phyloP scores from a whole-genome alignment of 2,329 filamentous ascomycete species.

The Verticillium klebahnii region DNA sequence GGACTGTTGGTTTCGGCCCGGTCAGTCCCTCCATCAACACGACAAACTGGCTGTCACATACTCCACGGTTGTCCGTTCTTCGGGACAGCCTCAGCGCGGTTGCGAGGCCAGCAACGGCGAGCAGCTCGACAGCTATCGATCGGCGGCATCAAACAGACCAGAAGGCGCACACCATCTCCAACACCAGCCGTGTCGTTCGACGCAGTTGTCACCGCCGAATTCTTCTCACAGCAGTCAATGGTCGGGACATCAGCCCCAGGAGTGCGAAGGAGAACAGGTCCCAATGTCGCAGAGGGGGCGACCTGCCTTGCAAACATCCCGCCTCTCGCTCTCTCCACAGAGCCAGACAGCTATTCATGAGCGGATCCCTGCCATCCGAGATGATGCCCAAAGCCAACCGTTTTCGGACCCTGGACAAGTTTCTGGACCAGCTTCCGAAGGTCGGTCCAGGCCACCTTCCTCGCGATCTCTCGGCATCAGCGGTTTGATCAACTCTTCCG shows the following conservation, averaged over 20 bases:
- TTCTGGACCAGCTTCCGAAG: constrained; percentile 10
- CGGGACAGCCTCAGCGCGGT: constrained; percentile 11
- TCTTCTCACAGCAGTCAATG: constrained; percentile 46
- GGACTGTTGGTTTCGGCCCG: constrained; percentile 14
- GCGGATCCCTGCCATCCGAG: constrained; percentile 13
- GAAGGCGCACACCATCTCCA: neutral
- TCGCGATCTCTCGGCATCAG: constrained; percentile 26
- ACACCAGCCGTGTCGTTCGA: neutral
- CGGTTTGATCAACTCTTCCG: constrained; percentile 33
- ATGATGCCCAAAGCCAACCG: constrained; percentile 16
- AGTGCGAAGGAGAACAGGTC: constrained; percentile 52
- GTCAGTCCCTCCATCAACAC: constrained; percentile 9
- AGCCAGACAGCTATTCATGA: constrained; percentile 14
- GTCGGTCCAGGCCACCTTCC: constrained; percentile 1
- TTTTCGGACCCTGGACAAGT: constrained; percentile 15
- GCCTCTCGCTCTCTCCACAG: constrained; percentile 20
- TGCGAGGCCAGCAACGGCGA: constrained; percentile 16
- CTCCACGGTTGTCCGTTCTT: constrained; percentile 11
- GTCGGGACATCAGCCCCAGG: constrained; percentile 46
- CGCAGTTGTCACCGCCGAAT: neutral
- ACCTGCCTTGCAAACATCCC: constrained; percentile 52
- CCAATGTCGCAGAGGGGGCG: constrained; percentile 61
- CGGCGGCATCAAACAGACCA: neutral
- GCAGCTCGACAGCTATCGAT: constrained; percentile 4
- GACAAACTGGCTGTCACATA: constrained; percentile 12